Conservation (phyloP, 1,284 basidiomycete genomes). For the Tilletia indica region DNA sequence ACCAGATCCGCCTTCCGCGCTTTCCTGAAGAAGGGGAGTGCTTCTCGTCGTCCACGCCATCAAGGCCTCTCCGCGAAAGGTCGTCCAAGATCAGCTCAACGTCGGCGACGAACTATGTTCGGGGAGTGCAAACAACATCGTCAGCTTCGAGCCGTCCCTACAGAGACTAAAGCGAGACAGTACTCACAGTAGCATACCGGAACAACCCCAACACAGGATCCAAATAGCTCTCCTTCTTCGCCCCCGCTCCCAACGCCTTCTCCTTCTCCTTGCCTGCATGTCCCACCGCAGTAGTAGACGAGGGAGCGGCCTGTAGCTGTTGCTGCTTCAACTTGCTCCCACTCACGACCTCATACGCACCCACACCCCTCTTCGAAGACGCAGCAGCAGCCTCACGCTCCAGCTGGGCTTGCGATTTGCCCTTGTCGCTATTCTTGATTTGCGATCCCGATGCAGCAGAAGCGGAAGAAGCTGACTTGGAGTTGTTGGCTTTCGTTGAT, state of each 20-base stretch:
- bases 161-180: background rate
- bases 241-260: background rate
- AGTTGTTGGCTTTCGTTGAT: background rate
- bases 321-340: background rate
- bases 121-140: background rate
- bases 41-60: background rate
- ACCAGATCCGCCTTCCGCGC: background rate
- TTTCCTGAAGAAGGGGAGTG: too few relatives aligned
- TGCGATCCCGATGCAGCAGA: background rate
- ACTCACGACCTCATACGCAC: conserved; percentile 10
- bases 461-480: background rate
- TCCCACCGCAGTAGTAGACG: background rate
- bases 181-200: conserved; percentile 12
- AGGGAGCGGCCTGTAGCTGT: background rate
- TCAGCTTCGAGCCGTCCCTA: background rate
- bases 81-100: background rate
- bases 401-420: conserved; percentile 2
- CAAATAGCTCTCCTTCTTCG: background rate
- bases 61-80: background rate
- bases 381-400: conserved; percentile 12
- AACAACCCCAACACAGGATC: conserved; percentile 13
- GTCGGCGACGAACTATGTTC: conserved; percentile 8
- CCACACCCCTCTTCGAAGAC: background rate
- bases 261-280: background rate
- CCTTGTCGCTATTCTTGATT: background rate